A percentile compares a stretch with the other conserved stretches of the same genome.
phyloP scores from a whole-genome alignment of 306 rosid genomes.

The Ammopiptanthus mongolicus region DNA sequence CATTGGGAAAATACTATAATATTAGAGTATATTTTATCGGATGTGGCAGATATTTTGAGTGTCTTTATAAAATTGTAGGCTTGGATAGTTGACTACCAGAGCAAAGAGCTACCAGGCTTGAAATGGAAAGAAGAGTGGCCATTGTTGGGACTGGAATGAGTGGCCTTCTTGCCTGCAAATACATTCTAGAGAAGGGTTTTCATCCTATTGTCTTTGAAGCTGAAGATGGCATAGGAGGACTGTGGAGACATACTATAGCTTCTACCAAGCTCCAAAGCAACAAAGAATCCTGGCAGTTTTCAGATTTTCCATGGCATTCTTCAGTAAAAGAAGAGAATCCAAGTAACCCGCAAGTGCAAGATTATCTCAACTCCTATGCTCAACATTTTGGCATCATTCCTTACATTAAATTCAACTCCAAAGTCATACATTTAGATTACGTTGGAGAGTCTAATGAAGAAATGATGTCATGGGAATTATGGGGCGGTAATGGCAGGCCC shows the following conservation, averaged over 20 bases:
- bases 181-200: constrained; percentile 29
- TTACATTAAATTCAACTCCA: constrained; percentile 44
- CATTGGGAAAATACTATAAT: too few species aligned
- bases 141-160: constrained; percentile 55
- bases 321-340: constrained; percentile 30
- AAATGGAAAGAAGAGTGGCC: constrained; percentile 42
- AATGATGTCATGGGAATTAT: constrained; percentile 36
- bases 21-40: too few species aligned
- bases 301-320: constrained; percentile 59
- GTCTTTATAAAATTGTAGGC: background rate
- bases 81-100: background rate
- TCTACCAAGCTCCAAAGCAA: constrained; percentile 48
- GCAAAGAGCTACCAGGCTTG: background rate
- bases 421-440: constrained; percentile 36
- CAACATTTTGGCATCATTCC: constrained; percentile 33
- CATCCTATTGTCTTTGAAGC: constrained; percentile 46
- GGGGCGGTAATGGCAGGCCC: constrained; percentile 49
- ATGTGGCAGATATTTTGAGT: too few species aligned
- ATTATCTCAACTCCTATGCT: constrained; percentile 45
- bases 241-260: constrained; percentile 37
- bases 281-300: constrained; percentile 17
- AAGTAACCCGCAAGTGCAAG: constrained; percentile 22
- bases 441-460: constrained; percentile 34
- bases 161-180: constrained; percentile 47
- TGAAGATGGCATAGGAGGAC: constrained; percentile 47